These are phyloP conservation scores for Keithomyces neogunnii DNA, from an alignment of 2,329 filamentous ascomycete species.

Conservation along the genomic window DNA sequence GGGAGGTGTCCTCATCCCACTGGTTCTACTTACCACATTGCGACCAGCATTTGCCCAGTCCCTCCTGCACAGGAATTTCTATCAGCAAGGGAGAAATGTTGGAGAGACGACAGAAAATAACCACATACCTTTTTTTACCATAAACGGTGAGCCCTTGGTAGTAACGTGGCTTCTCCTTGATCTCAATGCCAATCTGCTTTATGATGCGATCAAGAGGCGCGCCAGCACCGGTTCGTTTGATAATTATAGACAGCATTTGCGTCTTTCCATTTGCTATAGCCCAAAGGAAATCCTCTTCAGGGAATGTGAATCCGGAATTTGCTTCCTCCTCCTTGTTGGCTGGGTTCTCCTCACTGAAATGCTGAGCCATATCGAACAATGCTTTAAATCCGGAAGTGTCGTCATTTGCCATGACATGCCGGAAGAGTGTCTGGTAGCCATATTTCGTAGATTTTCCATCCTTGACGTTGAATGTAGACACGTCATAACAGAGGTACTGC, in stretches of 20 bases:
- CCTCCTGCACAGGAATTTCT: conserved; percentile 21
- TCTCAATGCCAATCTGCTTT: conserved; percentile 54
- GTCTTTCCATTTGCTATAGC: conserved; percentile 42
- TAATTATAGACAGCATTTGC: conserved; percentile 53
- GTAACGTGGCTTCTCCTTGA: conserved; percentile 56
- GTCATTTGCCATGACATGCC: conserved; percentile 41
- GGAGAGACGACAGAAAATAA: not conserved
- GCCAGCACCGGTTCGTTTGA: conserved; percentile 58
- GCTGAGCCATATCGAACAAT: conserved; percentile 45
- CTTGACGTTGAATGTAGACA: conserved; percentile 23
- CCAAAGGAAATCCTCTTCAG: conserved; percentile 29
- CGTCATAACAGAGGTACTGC: conserved; percentile 36
- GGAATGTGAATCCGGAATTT: conserved; percentile 30
- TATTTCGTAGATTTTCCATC: conserved; percentile 15
- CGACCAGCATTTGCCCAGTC: conserved; percentile 67
- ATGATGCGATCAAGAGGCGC: conserved; percentile 61
- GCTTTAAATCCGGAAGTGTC: conserved; percentile 45
- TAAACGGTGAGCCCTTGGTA: conserved; percentile 73
- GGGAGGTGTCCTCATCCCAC: conserved; percentile 43
- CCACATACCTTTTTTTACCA: conserved; percentile 52
- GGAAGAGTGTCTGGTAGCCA: conserved; percentile 22
- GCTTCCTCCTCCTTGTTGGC: conserved; percentile 23
- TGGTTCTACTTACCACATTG: conserved; percentile 28
- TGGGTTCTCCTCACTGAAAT: conserved; percentile 32
- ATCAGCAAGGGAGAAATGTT: not conserved